phyloP scores from a whole-genome alignment of 306 rosid genomes.

The Inga oerstediana region DNA sequence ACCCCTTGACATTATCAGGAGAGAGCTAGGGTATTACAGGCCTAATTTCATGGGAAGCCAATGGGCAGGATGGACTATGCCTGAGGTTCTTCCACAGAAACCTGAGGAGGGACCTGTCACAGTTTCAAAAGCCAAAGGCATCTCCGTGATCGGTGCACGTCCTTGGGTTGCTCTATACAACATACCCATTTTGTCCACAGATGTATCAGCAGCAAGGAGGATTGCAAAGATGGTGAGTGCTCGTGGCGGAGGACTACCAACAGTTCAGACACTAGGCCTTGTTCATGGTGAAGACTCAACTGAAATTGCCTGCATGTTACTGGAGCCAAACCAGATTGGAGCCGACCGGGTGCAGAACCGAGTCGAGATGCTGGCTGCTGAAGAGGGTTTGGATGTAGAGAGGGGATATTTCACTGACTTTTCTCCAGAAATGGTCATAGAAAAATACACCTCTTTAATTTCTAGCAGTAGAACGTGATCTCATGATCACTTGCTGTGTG shows the following conservation, averaged over 20 bases:
- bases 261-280: conserved; percentile 66
- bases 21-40: conserved; percentile 69
- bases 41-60: conserved; percentile 74
- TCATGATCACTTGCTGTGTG: neutral
- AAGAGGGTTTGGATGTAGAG: conserved; percentile 81
- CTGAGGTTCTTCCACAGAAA: conserved; percentile 52
- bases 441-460: conserved; percentile 41
- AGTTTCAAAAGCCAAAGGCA: conserved; percentile 58
- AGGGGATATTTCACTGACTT: conserved; percentile 78
- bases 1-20: conserved; percentile 65
- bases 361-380: conserved; percentile 69
- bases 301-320: conserved; percentile 79
- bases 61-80: conserved; percentile 87
- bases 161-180: conserved; percentile 74
- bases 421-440: conserved; percentile 65
- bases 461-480: conserved; percentile 35
- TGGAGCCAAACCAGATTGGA: conserved; percentile 80
- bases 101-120: conserved; percentile 70
- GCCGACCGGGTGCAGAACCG: conserved; percentile 72
- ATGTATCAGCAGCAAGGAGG: conserved; percentile 50
- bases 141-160: conserved; percentile 79
- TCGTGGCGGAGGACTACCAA: conserved; percentile 89
- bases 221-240: conserved; percentile 81
- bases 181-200: conserved; percentile 63
- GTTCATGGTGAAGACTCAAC: conserved; percentile 65